Evolutionary conservation across 768 basidiomycete species (phyloP).

Genomic region (Inosperma sp.): DNA sequence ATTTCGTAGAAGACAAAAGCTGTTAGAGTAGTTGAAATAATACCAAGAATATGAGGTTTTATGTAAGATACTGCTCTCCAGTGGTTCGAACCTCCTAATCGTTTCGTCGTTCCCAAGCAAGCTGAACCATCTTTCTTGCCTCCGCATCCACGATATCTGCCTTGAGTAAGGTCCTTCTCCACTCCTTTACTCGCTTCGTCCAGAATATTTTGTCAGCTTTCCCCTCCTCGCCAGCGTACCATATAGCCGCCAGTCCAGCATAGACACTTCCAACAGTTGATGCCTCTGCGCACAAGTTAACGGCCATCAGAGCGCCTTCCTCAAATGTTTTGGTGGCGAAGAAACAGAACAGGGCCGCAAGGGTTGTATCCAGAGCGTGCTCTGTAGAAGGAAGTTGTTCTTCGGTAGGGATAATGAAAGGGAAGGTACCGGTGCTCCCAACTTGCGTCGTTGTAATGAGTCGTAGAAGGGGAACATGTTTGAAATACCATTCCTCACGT

Average conservation of each 20-base stretch:
- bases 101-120: slow-evolving; percentile 14
- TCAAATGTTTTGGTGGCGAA: slow-evolving; percentile 41
- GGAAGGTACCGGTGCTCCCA: slow-evolving; percentile 3
- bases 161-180: slow-evolving; percentile 31
- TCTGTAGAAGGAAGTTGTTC: slow-evolving; percentile 34
- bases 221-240: slow-evolving; percentile 33
- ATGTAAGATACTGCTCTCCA: too few relatives aligned
- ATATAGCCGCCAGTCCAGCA: slow-evolving; percentile 42
- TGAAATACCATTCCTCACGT: slow-evolving; percentile 31
- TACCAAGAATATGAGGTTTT: too few relatives aligned
- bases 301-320: slow-evolving; percentile 41
- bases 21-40: too few relatives aligned
- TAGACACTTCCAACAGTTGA: slow-evolving; percentile 46
- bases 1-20: too few relatives aligned
- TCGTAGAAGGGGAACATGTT: slow-evolving; percentile 37
- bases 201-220: slow-evolving; percentile 30
- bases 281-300: slow-evolving; percentile 42
- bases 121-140: slow-evolving; percentile 31
- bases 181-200: slow-evolving; percentile 33
- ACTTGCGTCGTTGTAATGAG: slow-evolving; percentile 28
- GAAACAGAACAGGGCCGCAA: slow-evolving; percentile 44
- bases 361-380: slow-evolving; percentile 37
- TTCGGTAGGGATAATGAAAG: slow-evolving; percentile 29
- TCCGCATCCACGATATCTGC: slow-evolving; percentile 34
- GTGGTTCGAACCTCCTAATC: too few relatives aligned